Conservation (phyloP, 78 protist genomes). For the Dictyostelium intermedium region DNA sequence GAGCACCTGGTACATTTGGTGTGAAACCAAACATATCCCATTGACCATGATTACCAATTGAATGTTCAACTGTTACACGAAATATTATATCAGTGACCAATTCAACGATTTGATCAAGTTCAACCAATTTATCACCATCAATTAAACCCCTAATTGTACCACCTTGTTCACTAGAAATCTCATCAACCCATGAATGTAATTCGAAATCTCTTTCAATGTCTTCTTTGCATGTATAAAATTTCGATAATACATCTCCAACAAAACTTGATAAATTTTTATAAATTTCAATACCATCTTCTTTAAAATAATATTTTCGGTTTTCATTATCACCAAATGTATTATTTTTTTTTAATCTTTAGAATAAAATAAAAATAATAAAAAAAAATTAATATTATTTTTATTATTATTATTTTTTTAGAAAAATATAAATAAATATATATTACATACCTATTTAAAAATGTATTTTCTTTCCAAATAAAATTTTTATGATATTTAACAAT, state of each 20-base stretch:
- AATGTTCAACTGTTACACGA: conserved; percentile 39
- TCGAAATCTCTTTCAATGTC: conserved; percentile 26
- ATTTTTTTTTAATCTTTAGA: neutral
- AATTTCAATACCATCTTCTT: conserved; percentile 26
- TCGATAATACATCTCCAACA: neutral
- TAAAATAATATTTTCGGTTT: conserved; percentile 5
- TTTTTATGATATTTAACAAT: conserved; percentile 18
- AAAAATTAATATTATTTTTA: neutral
- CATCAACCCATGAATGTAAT: conserved; percentile 25
- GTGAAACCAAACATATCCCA: conserved; percentile 62
- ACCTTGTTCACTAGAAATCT: neutral
- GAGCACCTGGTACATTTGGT: conserved; percentile 56
- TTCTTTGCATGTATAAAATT: neutral
- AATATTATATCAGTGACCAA: conserved; percentile 24
- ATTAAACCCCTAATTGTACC: conserved; percentile 8
- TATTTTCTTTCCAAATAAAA: conserved; percentile 19
- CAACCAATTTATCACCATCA: neutral
- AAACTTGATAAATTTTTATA: neutral
- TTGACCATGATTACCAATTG: conserved; percentile 66
- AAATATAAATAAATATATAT: neutral
- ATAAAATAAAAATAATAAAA: neutral
- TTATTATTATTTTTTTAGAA: neutral
- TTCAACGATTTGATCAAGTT: neutral
- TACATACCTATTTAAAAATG: conserved; percentile 10
- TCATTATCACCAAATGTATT: neutral